phyloP scores from a whole-genome alignment of 2,329 filamentous ascomycete species.

The Waltergamsia citrina region DNA sequence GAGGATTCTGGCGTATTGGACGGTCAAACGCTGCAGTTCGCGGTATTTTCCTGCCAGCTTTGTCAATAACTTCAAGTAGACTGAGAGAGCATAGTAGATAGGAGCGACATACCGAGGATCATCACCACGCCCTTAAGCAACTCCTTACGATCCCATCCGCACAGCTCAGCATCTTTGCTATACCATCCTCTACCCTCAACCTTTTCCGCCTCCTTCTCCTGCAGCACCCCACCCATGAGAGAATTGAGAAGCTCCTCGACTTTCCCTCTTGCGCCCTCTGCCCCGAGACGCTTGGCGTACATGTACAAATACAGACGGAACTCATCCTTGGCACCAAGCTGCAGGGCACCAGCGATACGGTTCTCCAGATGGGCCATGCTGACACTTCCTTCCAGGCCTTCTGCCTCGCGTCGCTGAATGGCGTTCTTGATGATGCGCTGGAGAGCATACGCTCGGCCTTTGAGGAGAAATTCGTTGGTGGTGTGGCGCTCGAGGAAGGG shows the following conservation, averaged over 20 bases:
- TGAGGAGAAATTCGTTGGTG: conserved; percentile 83
- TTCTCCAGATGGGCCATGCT: conserved; percentile 95
- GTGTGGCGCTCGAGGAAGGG: conserved; percentile 91
- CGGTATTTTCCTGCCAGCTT: conserved; percentile 71
- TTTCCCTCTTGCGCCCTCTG: conserved; percentile 78
- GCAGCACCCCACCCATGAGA: conserved; percentile 63
- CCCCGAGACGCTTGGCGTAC: conserved; percentile 93
- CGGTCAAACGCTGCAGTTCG: conserved; percentile 87
- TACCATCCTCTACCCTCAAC: conserved; percentile 54
- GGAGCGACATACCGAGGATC: conserved; percentile 65
- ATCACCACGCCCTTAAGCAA: conserved; percentile 84
- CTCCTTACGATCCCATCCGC: conserved; percentile 84
- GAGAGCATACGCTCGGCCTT: conserved; percentile 83
- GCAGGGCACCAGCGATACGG: conserved; percentile 78
- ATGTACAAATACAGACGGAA: conserved; percentile 94
- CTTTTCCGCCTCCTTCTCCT: conserved; percentile 41
- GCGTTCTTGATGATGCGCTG: conserved; percentile 86
- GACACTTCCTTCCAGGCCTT: conserved; percentile 82
- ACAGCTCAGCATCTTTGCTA: conserved; percentile 61
- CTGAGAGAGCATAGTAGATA: background rate
- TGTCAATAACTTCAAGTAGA: conserved; percentile 18
- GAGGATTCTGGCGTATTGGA: conserved; percentile 83
- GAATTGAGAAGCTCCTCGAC: conserved; percentile 85
- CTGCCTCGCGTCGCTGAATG: conserved; percentile 81
- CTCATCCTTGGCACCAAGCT: conserved; percentile 79